Evolutionary conservation across 1,284 basidiomycete species (phyloP).

Genomic region (Pseudozyma tsukubaensis): DNA sequence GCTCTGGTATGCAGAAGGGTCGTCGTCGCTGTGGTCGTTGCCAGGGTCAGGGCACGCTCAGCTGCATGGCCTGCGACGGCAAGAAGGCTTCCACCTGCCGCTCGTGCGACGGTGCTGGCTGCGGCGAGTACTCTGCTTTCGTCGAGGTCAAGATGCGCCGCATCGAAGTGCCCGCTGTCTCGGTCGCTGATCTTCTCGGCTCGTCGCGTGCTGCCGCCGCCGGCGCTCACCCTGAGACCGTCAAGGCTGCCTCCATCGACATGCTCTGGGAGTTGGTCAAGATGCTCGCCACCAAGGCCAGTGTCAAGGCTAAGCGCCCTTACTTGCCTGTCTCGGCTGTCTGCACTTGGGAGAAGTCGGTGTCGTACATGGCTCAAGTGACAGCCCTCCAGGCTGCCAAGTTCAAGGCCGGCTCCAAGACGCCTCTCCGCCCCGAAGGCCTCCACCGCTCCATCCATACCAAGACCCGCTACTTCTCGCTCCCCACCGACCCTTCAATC

Average conservation of each 20-base stretch:
- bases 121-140: slow-evolving; percentile 43
- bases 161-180: slow-evolving; percentile 54
- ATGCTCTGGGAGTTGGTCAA: slow-evolving; percentile 52
- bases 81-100: slow-evolving; percentile 44
- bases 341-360: slow-evolving; percentile 53
- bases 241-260: slow-evolving; percentile 44
- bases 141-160: slow-evolving; percentile 56
- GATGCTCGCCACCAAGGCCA: slow-evolving; percentile 45
- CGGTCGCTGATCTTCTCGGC: slow-evolving; percentile 44
- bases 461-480: slow-evolving; percentile 45
- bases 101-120: slow-evolving; percentile 49
- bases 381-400: slow-evolving; percentile 41
- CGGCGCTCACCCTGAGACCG: slow-evolving; percentile 24
- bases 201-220: slow-evolving; percentile 19
- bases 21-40: slow-evolving; percentile 52
- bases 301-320: slow-evolving; percentile 43
- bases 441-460: slow-evolving; percentile 24
- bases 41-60: slow-evolving; percentile 46
- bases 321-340: slow-evolving; percentile 50
- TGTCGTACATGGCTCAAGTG: slow-evolving; percentile 47
- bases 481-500: slow-evolving; percentile 44
- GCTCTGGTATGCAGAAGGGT: slow-evolving; percentile 49
- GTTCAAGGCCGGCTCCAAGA: slow-evolving; percentile 43
- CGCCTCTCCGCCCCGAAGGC: slow-evolving; percentile 29
- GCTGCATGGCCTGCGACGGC: slow-evolving; percentile 50